A percentile compares a stretch with the other conserved stretches of the same genome.
phyloP scores from a whole-genome alignment of 2,329 filamentous ascomycete genomes.

The Verticillium zaregamsianum region DNA sequence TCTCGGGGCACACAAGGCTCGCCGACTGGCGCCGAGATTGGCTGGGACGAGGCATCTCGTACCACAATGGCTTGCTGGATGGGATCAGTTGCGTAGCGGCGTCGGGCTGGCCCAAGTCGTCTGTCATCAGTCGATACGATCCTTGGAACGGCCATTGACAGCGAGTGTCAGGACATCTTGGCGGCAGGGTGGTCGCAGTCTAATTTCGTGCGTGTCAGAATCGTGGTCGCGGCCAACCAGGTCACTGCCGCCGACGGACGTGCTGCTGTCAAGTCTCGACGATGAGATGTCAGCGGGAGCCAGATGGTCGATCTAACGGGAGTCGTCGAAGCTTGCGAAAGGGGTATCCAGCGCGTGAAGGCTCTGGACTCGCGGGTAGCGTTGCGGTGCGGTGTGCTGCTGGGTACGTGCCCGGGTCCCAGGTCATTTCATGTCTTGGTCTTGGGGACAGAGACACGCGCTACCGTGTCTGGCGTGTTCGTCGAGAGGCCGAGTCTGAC shows the following conservation, averaged over 20 bases:
- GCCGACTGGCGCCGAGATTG: background rate
- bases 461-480: background rate
- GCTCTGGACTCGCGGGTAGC: background rate
- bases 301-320: background rate
- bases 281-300: slow-evolving; percentile 1
- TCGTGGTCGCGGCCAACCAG: background rate
- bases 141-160: background rate
- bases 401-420: background rate
- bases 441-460: background rate
- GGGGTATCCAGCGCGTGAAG: background rate
- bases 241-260: background rate
- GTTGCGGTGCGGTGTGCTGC: background rate
- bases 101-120: background rate
- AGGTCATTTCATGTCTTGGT: background rate
- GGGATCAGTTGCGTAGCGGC: background rate
- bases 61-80: background rate
- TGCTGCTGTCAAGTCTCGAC: background rate
- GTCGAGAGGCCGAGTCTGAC: background rate
- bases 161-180: background rate
- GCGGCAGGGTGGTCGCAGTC: background rate
- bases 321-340: background rate
- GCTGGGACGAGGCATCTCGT: background rate
- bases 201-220: background rate
- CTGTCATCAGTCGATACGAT: background rate
- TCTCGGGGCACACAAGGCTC: background rate